Evolutionary conservation across 148 eudicot genomes (phyloP).

Genomic region (Tetragonia tetragonoides): DNA sequence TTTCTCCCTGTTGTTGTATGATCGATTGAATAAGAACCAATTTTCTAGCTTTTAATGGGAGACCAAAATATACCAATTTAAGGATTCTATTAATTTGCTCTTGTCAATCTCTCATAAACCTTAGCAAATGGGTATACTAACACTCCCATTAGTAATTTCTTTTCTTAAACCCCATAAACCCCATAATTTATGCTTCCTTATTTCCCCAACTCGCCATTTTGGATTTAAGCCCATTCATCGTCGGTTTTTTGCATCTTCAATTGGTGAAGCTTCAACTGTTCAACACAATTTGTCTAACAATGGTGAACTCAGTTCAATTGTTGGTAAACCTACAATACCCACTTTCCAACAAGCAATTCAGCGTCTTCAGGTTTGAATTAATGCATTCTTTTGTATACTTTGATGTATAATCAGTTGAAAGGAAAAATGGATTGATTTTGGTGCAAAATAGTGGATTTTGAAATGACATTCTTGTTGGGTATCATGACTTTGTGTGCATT

Average conservation of each 20-base stretch:
- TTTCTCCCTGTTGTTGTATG: neutral
- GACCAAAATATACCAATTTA: neutral
- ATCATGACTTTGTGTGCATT: neutral
- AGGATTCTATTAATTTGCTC: neutral
- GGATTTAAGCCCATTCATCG: slow-evolving; percentile 19
- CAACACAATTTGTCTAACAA: slow-evolving; percentile 22
- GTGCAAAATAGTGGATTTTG: slow-evolving; percentile 7
- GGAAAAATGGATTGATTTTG: neutral
- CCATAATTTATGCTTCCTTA: slow-evolving; percentile 34
- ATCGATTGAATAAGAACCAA: neutral
- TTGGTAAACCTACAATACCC: slow-evolving; percentile 37
- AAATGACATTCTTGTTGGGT: neutral
- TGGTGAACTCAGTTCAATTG: slow-evolving; percentile 26
- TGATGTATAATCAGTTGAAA: neutral
- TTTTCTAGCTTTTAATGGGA: neutral
- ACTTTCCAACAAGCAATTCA: slow-evolving; percentile 98
- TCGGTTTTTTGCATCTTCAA: slow-evolving; percentile 37
- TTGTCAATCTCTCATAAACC: neutral
- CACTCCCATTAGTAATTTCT: slow-evolving; percentile 62
- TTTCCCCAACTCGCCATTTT: slow-evolving; percentile 29
- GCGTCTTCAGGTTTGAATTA: slow-evolving; percentile 68
- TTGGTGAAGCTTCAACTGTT: slow-evolving; percentile 24
- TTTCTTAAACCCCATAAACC: slow-evolving; percentile 68
- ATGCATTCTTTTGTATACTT: neutral
- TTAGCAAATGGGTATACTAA: slow-evolving; percentile 59